phyloP scores from a whole-genome alignment of 495 filamentous ascomycete genomes.

The Margaritispora aquatica region DNA sequence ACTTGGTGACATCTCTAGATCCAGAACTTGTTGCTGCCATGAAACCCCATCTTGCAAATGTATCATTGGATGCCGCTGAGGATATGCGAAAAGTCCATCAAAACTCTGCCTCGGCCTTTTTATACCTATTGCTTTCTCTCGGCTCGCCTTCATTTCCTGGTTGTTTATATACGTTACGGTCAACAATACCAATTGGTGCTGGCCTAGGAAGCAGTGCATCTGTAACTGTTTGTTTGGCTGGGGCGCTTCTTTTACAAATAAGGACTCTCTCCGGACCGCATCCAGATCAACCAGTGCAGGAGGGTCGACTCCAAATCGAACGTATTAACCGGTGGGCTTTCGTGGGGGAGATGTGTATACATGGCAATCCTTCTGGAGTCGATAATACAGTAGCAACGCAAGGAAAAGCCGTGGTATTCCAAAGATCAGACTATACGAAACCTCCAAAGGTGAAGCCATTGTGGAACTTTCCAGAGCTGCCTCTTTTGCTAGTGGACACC shows the following conservation, averaged over 20 bases:
- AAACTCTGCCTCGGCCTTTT: conserved; percentile 71
- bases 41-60: conserved; percentile 61
- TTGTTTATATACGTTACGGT: conserved; percentile 85
- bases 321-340: conserved; percentile 97
- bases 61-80: conserved; percentile 58
- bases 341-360: conserved; percentile 93
- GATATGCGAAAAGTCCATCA: conserved; percentile 73
- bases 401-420: conserved; percentile 89
- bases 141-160: conserved; percentile 70
- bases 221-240: conserved; percentile 82
- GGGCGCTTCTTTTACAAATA: conserved; percentile 82
- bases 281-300: conserved; percentile 73
- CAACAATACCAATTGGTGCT: conserved; percentile 87
- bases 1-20: conserved; percentile 78
- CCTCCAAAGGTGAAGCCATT: conserved; percentile 74
- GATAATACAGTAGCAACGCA: conserved; percentile 95
- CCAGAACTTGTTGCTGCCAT: conserved; percentile 70
- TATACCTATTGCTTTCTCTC: conserved; percentile 89
- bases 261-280: conserved; percentile 83
- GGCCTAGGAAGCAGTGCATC: conserved; percentile 91
- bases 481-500: conserved; percentile 85
- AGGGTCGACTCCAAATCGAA: conserved; percentile 79
- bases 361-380: conserved; percentile 92
- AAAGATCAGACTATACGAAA: conserved; percentile 67
- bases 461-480: conserved; percentile 81